Conservation (phyloP, 495 filamentous ascomycete species). For the Mytilinidion resinicola region DNA sequence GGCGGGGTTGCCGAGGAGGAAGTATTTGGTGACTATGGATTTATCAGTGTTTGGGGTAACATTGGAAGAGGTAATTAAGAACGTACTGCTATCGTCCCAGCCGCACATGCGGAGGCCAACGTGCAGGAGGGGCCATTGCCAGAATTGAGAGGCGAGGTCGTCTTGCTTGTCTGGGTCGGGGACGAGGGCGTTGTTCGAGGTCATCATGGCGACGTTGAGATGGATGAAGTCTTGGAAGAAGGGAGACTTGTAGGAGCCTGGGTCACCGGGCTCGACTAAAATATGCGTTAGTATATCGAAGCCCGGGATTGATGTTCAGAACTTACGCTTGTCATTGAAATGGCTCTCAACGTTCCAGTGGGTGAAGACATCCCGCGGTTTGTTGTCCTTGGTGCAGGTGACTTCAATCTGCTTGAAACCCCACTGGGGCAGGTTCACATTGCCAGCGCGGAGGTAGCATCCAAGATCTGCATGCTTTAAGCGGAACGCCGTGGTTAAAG, state of each 20-base stretch:
- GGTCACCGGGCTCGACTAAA: slow-evolving; percentile 83
- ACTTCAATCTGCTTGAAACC: slow-evolving; percentile 99
- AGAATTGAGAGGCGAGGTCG: slow-evolving; percentile 91
- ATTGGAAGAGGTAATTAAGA: background rate
- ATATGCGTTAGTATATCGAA: slow-evolving; percentile 8
- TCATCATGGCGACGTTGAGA: slow-evolving; percentile 99
- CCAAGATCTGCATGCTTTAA: slow-evolving; percentile 76
- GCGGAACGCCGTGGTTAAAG: slow-evolving; percentile 88
- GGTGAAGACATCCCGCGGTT: slow-evolving; percentile 85
- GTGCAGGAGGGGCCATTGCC: slow-evolving; percentile 96
- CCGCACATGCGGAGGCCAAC: slow-evolving; percentile 97
- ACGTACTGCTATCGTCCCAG: slow-evolving; percentile 77
- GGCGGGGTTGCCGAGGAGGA: slow-evolving; percentile 91
- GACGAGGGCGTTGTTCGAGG: slow-evolving; percentile 96
- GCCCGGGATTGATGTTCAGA: background rate
- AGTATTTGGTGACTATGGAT: slow-evolving; percentile 73
- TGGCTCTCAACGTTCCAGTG: slow-evolving; percentile 99
- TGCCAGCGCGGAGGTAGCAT: slow-evolving; percentile 92
- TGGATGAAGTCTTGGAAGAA: slow-evolving; percentile 97
- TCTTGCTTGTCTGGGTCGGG: slow-evolving; percentile 99
- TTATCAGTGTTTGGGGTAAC: slow-evolving; percentile 11
- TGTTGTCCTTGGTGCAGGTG: slow-evolving; percentile 90
- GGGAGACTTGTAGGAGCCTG: slow-evolving; percentile 90
- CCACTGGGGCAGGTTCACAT: slow-evolving; percentile 96
- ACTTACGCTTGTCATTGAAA: slow-evolving; percentile 87